A percentile compares a stretch with the other conserved stretches of the same genome.
Evolutionary conservation across 2,329 filamentous ascomycete species (phyloP).

Genomic region (Ascochyta lentis): DNA sequence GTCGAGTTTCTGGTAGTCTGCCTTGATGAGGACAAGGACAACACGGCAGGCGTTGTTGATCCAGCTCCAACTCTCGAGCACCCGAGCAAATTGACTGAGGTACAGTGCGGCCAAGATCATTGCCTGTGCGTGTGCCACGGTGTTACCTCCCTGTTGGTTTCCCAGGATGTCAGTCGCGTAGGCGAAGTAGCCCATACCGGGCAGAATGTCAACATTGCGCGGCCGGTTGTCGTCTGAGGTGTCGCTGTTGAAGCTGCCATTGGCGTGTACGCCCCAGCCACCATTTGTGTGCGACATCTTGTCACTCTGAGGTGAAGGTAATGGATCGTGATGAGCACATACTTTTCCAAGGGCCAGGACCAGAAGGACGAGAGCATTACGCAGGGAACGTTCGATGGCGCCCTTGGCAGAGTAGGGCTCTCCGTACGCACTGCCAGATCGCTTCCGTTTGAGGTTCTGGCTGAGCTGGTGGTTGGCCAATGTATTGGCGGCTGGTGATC

Average conservation of each 20-base stretch:
- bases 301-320: slow-evolving; percentile 65
- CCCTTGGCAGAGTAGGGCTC: slow-evolving; percentile 34
- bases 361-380: slow-evolving; percentile 80
- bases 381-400: slow-evolving; percentile 43
- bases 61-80: slow-evolving; percentile 83
- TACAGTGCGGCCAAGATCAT: slow-evolving; percentile 86
- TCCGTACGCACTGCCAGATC: slow-evolving; percentile 37
- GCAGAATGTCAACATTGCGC: slow-evolving; percentile 82
- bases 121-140: slow-evolving; percentile 83
- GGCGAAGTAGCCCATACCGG: slow-evolving; percentile 88
- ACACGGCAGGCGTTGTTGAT: slow-evolving; percentile 67
- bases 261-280: slow-evolving; percentile 39
- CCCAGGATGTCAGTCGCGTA: slow-evolving; percentile 87
- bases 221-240: slow-evolving; percentile 33
- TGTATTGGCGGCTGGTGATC: slow-evolving; percentile 32
- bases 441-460: slow-evolving; percentile 45
- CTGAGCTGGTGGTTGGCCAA: slow-evolving; percentile 29
- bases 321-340: slow-evolving; percentile 61
- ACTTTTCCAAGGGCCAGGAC: slow-evolving; percentile 88
- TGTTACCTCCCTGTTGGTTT: slow-evolving; percentile 77
- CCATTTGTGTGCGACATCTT: slow-evolving; percentile 26
- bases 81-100: slow-evolving; percentile 83
- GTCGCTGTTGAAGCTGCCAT: slow-evolving; percentile 44
- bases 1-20: slow-evolving; percentile 51
- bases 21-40: slow-evolving; percentile 75